Evolutionary conservation across 257 asterid species (phyloP).

Genomic region (Primulina tabacum): DNA sequence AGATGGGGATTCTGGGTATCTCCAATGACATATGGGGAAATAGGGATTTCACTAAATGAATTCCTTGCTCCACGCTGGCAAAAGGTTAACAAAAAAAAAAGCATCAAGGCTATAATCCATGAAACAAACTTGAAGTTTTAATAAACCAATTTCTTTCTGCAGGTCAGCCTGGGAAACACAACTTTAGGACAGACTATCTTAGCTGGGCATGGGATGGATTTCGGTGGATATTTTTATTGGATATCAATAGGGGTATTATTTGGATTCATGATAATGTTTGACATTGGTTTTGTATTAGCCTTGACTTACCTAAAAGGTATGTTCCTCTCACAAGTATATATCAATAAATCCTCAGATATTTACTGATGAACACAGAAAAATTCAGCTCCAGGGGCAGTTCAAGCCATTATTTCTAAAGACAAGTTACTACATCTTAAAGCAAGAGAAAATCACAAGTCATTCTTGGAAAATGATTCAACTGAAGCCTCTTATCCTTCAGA

Average conservation of each 20-base stretch:
- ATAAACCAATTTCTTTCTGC: constrained; percentile 22
- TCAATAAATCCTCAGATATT: not conserved
- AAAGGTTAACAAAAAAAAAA: constrained; percentile 34
- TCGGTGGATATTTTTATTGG: constrained; percentile 47
- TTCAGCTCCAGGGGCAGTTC: not conserved
- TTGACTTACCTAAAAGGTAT: constrained; percentile 54
- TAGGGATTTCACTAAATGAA: constrained; percentile 62
- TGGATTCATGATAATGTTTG: constrained; percentile 48
- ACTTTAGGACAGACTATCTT: constrained; percentile 56
- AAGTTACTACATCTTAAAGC: not conserved
- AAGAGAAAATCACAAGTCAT: not conserved
- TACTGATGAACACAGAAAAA: not conserved
- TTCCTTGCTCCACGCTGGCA: constrained; percentile 72
- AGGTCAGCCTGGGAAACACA: constrained; percentile 28
- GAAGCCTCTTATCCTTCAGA: not conserved
- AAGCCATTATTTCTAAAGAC: not conserved
- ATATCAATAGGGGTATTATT: constrained; percentile 54
- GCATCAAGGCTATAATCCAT: not conserved
- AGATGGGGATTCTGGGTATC: constrained; percentile 72
- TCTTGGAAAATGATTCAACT: not conserved
- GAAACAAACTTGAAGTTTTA: not conserved
- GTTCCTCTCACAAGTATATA: constrained; percentile 14
- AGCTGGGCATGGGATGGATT: constrained; percentile 49
- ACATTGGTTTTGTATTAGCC: constrained; percentile 51
- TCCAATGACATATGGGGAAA: constrained; percentile 69